Conservation (phyloP, 2,329 filamentous ascomycete species). For the Xylariaceae sp. region DNA sequence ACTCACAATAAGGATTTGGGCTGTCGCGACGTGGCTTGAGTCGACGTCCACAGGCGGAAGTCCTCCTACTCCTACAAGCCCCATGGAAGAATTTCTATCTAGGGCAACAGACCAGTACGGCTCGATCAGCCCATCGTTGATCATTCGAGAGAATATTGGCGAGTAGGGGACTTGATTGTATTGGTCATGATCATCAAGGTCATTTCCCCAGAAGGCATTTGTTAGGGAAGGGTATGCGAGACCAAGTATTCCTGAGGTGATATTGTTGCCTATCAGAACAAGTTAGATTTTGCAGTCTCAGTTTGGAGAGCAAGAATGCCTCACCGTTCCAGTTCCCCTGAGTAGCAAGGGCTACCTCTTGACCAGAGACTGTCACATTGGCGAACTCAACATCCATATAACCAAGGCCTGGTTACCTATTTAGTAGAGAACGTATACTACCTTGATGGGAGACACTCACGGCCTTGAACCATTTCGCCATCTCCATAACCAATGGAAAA, state of each 20-base stretch:
- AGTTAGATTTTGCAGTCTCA: background rate
- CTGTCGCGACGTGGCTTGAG: conserved; percentile 21
- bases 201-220: conserved; percentile 39
- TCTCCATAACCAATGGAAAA: conserved; percentile 44
- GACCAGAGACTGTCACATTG: conserved; percentile 38
- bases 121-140: conserved; percentile 40
- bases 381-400: conserved; percentile 39
- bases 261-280: conserved; percentile 29
- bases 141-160: conserved; percentile 45
- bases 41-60: conserved; percentile 34
- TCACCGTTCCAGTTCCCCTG: conserved; percentile 47
- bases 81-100: conserved; percentile 40
- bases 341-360: conserved; percentile 46
- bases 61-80: conserved; percentile 44
- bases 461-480: conserved; percentile 43
- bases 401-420: conserved; percentile 4
- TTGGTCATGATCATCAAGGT: conserved; percentile 31
- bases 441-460: conserved; percentile 6
- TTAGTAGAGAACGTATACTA: background rate
- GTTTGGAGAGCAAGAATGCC: background rate
- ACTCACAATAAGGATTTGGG: conserved; percentile 43
- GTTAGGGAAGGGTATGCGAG: conserved; percentile 48
- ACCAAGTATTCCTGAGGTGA: conserved; percentile 47
- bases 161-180: conserved; percentile 39
- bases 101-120: conserved; percentile 46